Percentiles rank a stretch among this genome's conserved stretches.
Evolutionary conservation across 1,284 basidiomycete genomes (phyloP).

Genomic region (Austroboletus niveus): DNA sequence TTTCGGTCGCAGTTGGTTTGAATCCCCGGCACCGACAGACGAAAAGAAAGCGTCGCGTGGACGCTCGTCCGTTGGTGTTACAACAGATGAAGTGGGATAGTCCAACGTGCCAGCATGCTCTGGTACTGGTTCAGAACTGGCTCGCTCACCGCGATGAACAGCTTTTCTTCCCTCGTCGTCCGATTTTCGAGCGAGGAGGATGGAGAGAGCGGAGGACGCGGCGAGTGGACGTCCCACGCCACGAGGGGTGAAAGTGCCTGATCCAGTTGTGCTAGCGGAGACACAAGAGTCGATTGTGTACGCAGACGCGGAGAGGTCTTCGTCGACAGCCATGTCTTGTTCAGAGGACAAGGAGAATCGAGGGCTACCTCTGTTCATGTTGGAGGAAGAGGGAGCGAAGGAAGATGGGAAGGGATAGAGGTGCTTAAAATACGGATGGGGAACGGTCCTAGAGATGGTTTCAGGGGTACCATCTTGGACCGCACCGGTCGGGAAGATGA

Average conservation of each 20-base stretch:
- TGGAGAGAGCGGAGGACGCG: slow-evolving; percentile 42
- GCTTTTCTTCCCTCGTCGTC: neutral
- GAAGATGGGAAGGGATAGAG: slow-evolving; percentile 19
- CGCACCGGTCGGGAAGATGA: slow-evolving; percentile 38
- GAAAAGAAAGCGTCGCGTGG: slow-evolving; percentile 5
- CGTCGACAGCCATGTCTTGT: slow-evolving; percentile 26
- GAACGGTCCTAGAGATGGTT: slow-evolving; percentile 21
- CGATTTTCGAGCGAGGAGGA: slow-evolving; percentile 38
- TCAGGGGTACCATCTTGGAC: slow-evolving; percentile 29
- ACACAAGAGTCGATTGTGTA: slow-evolving; percentile 32
- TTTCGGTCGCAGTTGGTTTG: neutral
- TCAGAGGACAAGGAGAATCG: slow-evolving; percentile 24
- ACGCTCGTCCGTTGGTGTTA: slow-evolving; percentile 25
- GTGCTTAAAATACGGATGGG: slow-evolving; percentile 18
- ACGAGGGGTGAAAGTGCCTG: slow-evolving; percentile 20
- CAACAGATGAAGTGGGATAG: slow-evolving; percentile 10
- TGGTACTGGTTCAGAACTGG: neutral
- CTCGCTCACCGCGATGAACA: slow-evolving; percentile 1
- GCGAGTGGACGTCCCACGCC: slow-evolving; percentile 12
- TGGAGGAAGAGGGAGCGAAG: slow-evolving; percentile 28
- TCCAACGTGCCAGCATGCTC: neutral
- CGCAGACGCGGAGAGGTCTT: slow-evolving; percentile 34
- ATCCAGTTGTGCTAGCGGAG: slow-evolving; percentile 3
- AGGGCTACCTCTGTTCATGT: slow-evolving; percentile 25
- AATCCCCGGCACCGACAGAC: neutral